These are phyloP conservation scores for Podaxis sp. DNA, from an alignment of 768 basidiomycete genomes.

Conservation along the genomic window DNA sequence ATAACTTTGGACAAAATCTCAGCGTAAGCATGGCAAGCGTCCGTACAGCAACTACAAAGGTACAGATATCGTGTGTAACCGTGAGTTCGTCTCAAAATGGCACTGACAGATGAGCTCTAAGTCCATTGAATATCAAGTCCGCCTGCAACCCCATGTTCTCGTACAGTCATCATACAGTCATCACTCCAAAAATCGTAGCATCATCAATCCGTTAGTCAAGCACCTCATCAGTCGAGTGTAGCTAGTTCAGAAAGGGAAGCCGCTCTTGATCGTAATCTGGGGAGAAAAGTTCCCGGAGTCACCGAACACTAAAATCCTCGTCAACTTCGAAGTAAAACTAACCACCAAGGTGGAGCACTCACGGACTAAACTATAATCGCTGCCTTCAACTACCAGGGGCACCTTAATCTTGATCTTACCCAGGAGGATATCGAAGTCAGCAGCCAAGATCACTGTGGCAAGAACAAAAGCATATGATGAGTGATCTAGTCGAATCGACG, in stretches of 20 bases:
- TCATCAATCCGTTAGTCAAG: not conserved
- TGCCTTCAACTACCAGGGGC: slow-evolving; percentile 30
- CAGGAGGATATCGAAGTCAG: slow-evolving; percentile 34
- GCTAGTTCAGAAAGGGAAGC: not conserved
- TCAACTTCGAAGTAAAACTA: not conserved
- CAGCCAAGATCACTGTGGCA: slow-evolving; percentile 28
- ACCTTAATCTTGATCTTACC: slow-evolving; percentile 33
- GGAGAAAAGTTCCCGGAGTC: slow-evolving; percentile 28
- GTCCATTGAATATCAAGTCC: not conserved
- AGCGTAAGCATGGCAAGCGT: not conserved
- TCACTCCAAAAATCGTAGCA: not conserved
- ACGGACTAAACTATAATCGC: slow-evolving; percentile 38
- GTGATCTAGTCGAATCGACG: not conserved
- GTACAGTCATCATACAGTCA: not conserved
- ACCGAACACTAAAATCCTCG: slow-evolving; percentile 25
- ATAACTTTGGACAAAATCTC: not conserved
- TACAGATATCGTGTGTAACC: not conserved
- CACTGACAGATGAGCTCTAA: not conserved
- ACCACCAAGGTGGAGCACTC: slow-evolving; percentile 21
- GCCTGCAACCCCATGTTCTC: not conserved
- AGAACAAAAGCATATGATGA: slow-evolving; percentile 3
- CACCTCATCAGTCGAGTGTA: not conserved
- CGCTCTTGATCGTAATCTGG: slow-evolving; percentile 1
- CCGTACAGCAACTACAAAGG: not conserved
- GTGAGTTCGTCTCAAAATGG: no score